Conservation (phyloP, 2,329 filamentous ascomycete genomes). For the Colletotrichum sp. region DNA sequence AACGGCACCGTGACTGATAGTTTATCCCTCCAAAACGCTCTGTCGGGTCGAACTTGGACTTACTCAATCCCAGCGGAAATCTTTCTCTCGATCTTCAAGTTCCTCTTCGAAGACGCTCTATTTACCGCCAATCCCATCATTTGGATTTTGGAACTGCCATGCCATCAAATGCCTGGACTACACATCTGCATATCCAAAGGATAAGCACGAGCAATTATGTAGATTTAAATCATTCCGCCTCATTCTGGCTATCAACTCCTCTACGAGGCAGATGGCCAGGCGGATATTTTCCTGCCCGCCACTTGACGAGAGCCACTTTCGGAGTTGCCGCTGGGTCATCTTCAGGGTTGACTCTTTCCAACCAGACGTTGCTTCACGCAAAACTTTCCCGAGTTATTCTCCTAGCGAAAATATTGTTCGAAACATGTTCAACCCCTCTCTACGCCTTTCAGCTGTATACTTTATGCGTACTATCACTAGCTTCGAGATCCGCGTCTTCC, state of each 20-base stretch:
- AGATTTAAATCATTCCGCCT: neutral
- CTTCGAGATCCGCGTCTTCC: neutral
- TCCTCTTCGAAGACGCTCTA: too few relatives aligned
- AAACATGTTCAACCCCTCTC: rapidly evolving
- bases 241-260: neutral
- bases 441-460: neutral
- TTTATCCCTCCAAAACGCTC: neutral
- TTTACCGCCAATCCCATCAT: too few relatives aligned
- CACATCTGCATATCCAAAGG: neutral
- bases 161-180: too few relatives aligned
- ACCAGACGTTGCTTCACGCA: too few relatives aligned
- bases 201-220: neutral
- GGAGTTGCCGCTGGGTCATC: neutral
- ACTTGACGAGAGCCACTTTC: neutral
- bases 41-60: neutral
- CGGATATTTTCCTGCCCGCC: neutral
- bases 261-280: neutral
- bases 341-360: rapidly evolving
- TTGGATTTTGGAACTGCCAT: too few relatives aligned
- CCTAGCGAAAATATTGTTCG: neutral
- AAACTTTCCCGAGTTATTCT: neutral
- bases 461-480: neutral
- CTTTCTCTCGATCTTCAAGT: too few relatives aligned
- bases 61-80: too few relatives aligned
- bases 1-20: neutral